Evolutionary conservation across 164 flowering plant genomes (phyloP).

Genomic region (Magnolia officinalis): DNA sequence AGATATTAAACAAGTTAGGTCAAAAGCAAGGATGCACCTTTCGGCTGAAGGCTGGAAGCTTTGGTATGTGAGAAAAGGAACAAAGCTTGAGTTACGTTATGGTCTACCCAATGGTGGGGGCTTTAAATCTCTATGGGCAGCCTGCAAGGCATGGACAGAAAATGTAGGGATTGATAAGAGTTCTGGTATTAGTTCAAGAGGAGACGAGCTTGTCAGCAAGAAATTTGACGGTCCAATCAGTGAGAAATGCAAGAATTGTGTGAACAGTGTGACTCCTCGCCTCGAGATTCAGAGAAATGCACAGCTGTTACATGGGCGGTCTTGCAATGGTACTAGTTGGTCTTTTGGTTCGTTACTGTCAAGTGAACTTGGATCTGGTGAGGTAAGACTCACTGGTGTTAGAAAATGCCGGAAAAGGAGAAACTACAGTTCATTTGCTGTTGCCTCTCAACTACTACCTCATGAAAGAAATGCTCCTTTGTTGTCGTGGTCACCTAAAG

Average conservation of each 20-base stretch:
- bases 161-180: conserved; percentile 2
- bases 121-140: conserved; percentile 43
- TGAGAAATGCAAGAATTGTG: neutral
- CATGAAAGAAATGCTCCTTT: conserved; percentile 2
- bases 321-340: conserved; percentile 9
- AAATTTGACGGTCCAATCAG: conserved; percentile 6
- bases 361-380: conserved; percentile 2
- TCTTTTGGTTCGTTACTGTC: conserved; percentile 3
- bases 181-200: neutral
- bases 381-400: conserved; percentile 8
- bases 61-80: neutral
- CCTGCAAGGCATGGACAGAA: conserved; percentile 40
- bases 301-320: conserved; percentile 3
- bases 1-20: neutral
- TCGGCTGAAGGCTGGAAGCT: conserved; percentile 53
- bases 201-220: neutral
- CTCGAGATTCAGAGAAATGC: conserved; percentile 5
- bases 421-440: conserved; percentile 7
- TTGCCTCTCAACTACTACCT: conserved; percentile 7
- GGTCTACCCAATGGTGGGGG: conserved; percentile 36
- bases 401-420: conserved; percentile 16
- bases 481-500: neutral
- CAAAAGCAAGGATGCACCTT: conserved; percentile 55
- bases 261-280: conserved; percentile 1
- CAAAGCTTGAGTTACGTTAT: conserved; percentile 31